Evolutionary conservation across 1,284 basidiomycete genomes (phyloP), one percentile per base, ranked within the genome.

Genomic region (Porogramme epimiltina): DNA sequence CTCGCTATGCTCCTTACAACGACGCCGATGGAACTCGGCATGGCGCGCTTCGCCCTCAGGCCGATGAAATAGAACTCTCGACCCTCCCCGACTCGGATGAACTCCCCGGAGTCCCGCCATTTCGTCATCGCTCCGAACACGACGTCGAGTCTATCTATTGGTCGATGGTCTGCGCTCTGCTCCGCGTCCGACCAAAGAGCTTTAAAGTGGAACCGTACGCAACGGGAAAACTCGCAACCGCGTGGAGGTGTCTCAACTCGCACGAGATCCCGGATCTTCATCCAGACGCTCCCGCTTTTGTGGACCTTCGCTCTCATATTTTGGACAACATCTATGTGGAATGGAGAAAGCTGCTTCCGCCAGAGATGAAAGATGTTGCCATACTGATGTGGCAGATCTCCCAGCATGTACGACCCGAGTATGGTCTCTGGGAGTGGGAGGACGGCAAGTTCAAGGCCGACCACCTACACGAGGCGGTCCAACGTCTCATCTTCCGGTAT

Each of bases 401-500:
- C 10, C 33, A 9, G 4, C 44, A 45, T 2, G 18, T 45, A 15
- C 23, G 15, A 2, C 23, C 31, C 6, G 44, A 45, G 18, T 45
- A 45, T 5, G 34, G 22, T 0, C 10, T 45, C 2, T 45, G 23
- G 28, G 8, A 31, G 13, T 31, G 28, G 28, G 28, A 31, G 10
- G 34, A 22, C 10, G 43, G 25, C 6, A n/a, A 13, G 4, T n/a
- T 37, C 1, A 3, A 19, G 2, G 33, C 4, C 1, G 44, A 36
- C 16, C 44, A 45, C 24, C 44, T 45, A 1, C 44, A 45, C 11
- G 34, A 45, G 23, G 44, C 44, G 8, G n/a, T 45, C 6, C 44
- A 45, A 24, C 44, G 34, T 15, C 44, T 45, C 22, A 45, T 45
- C 44, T 34, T 45, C 22, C 44, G 37, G 18, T 45, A 45, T 11